A percentile compares a stretch with the other conserved stretches of the same genome.
Conservation (phyloP, 2,329 filamentous ascomycete species). For the Penicillium frequentans region DNA sequence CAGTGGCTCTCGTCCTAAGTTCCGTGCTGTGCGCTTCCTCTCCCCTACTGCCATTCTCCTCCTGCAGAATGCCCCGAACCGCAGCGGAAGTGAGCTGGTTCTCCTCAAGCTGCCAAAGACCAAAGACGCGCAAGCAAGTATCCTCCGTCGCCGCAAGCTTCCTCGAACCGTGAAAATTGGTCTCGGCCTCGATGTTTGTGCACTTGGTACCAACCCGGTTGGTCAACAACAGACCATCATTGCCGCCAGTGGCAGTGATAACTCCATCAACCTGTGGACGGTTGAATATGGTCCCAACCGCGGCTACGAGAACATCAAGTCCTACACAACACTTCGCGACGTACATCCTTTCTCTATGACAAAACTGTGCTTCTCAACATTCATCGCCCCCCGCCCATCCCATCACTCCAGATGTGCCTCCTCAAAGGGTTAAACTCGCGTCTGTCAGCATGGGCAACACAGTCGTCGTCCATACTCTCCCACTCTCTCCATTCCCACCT, state of each 20-base stretch:
- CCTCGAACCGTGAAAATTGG: slow-evolving; percentile 70
- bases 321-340: slow-evolving; percentile 53
- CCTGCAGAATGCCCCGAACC: slow-evolving; percentile 56
- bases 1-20: slow-evolving; percentile 45
- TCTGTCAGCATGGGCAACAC: slow-evolving; percentile 80
- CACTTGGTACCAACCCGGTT: slow-evolving; percentile 60
- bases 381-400: slow-evolving; percentile 53
- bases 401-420: slow-evolving; percentile 48
- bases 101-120: slow-evolving; percentile 40
- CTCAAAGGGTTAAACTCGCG: slow-evolving; percentile 71
- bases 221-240: slow-evolving; percentile 75
- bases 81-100: slow-evolving; percentile 56
- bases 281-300: slow-evolving; percentile 62
- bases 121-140: slow-evolving; percentile 37
- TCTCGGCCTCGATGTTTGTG: slow-evolving; percentile 73
- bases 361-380: slow-evolving; percentile 52
- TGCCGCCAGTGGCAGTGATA: slow-evolving; percentile 77
- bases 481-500: slow-evolving; percentile 54
- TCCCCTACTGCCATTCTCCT: slow-evolving; percentile 55
- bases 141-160: slow-evolving; percentile 58
- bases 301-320: slow-evolving; percentile 49
- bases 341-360: slow-evolving; percentile 62
- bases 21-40: slow-evolving; percentile 58
- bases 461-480: slow-evolving; percentile 75
- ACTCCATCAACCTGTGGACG: slow-evolving; percentile 74